Base-by-base conservation (phyloP, 108 stramenopile species). In the Nitzschia sp. region DNA sequence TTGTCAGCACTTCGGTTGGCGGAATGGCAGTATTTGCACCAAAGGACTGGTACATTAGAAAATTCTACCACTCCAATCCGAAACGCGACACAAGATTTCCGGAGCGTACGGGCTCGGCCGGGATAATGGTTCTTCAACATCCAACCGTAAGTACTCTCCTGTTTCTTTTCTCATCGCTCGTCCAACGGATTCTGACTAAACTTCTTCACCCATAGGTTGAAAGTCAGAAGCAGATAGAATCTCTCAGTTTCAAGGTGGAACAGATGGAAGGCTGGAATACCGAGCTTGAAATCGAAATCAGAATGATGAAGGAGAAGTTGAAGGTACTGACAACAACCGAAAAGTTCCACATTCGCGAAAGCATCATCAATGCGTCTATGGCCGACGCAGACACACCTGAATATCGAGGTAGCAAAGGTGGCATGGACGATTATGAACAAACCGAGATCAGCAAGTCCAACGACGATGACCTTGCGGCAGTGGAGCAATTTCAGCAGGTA, bases 31-130 rank as follows among this genome's bases (percentile, higher is more conserved):
- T 77, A 3, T 70, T 77, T 38, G 76, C 69, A 27, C 69, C 76
- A 8, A 77, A 65, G 65, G 76, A 77, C 42, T 77, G 76, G 76
- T 77, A 70, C 29, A 51, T 77, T 8, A 69, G 76, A 25, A 77
- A 70, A 32, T 30, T 59, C 76, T 62, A 62, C 26, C 61, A 62
- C 33, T 42, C 61, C 36, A 42, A 62, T 24, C 46, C 62, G 6
- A 32, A 51, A 35, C 31, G 38, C 17, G 27, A 18, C n/a, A 64
- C n/a, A 15, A 9, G 35, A 18, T 67, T 51, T 36, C 51, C 48
- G 23, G 54, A 55, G 32, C 47, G 48, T 31, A 73, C 66, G 2
- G 31, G 36, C 33, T 57, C 65, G 15, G 54, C 62, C 31, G 74
- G 74, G 34, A 31, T 75, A 23, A 38, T 54, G 31, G 29, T 75